phyloP scores from a whole-genome alignment of 2,329 filamentous ascomycete genomes.

The Coniochaeta sp. region DNA sequence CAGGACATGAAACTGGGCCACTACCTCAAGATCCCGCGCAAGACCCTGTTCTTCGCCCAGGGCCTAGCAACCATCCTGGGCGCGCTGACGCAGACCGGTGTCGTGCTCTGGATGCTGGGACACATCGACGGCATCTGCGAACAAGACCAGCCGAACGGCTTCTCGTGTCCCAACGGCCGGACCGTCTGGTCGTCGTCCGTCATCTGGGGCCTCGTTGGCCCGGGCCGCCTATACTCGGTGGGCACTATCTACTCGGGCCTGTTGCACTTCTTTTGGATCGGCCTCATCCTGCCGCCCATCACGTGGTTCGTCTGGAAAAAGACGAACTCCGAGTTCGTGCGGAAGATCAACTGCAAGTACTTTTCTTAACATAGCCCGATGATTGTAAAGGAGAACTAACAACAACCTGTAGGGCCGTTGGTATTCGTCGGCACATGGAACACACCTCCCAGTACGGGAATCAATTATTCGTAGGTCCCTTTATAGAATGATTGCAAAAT shows the following conservation, averaged over 20 bases:
- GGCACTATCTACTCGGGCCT: conserved; percentile 36
- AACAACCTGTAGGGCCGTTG: too few species aligned
- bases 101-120: conserved; percentile 34
- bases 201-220: conserved; percentile 51
- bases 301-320: conserved; percentile 21
- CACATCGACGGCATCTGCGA: conserved; percentile 42
- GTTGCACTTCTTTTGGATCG: conserved; percentile 40
- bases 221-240: conserved; percentile 44
- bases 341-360: conserved; percentile 36
- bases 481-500: too few species aligned
- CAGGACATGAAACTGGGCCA: conserved; percentile 27
- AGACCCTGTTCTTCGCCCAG: conserved; percentile 30
- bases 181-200: conserved; percentile 48
- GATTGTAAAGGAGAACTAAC: too few species aligned
- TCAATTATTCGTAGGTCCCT: too few species aligned
- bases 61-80: conserved; percentile 32
- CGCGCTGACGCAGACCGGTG: conserved; percentile 37
- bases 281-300: conserved; percentile 38
- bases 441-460: too few species aligned
- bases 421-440: too few species aligned
- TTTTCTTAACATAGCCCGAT: too few species aligned
- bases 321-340: conserved; percentile 22
- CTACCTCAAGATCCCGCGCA: conserved; percentile 34
- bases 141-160: conserved; percentile 29
- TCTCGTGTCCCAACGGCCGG: conserved; percentile 44